phyloP scores from a whole-genome alignment of 495 filamentous ascomycete genomes.

The Aspergillus hancockii region DNA sequence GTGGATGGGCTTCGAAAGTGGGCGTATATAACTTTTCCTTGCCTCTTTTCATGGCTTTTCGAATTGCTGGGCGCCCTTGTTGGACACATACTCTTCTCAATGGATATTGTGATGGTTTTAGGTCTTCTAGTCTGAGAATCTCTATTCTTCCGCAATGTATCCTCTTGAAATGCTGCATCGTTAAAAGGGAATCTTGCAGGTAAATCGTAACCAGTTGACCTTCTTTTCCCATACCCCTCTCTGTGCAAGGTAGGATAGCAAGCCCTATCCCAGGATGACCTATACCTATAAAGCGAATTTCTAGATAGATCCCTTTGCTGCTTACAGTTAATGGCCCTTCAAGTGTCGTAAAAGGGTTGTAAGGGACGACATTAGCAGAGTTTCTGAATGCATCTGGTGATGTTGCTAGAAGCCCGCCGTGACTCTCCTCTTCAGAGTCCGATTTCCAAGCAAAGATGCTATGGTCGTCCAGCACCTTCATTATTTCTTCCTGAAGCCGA shows the following conservation, averaged over 20 bases:
- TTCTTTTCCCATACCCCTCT: neutral
- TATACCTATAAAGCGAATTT: conserved; percentile 4
- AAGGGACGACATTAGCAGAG: conserved; percentile 13
- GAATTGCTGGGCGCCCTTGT: conserved; percentile 1
- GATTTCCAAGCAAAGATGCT: conserved; percentile 26
- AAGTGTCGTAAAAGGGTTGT: neutral
- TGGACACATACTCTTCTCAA: conserved; percentile 2
- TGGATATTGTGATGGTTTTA: conserved; percentile 2
- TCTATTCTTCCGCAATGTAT: neutral
- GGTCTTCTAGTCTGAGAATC: neutral
- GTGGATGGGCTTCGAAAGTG: neutral
- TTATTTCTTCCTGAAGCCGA: conserved; percentile 33
- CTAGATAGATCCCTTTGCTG: conserved; percentile 9
- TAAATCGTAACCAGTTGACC: conserved; percentile 1
- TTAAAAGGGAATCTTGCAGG: conserved; percentile 8
- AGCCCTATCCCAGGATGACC: neutral
- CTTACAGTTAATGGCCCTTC: neutral
- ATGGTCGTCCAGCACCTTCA: conserved; percentile 21
- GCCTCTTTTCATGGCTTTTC: neutral
- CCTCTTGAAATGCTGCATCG: conserved; percentile 9
- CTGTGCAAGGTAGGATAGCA: conserved; percentile 9
- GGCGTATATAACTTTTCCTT: too few species aligned
- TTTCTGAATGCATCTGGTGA: conserved; percentile 15
- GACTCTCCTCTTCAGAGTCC: neutral
- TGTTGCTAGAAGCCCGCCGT: conserved; percentile 16